phyloP scores from a whole-genome alignment of 495 filamentous ascomycete genomes.

The Talaromyces nanjingensis region DNA sequence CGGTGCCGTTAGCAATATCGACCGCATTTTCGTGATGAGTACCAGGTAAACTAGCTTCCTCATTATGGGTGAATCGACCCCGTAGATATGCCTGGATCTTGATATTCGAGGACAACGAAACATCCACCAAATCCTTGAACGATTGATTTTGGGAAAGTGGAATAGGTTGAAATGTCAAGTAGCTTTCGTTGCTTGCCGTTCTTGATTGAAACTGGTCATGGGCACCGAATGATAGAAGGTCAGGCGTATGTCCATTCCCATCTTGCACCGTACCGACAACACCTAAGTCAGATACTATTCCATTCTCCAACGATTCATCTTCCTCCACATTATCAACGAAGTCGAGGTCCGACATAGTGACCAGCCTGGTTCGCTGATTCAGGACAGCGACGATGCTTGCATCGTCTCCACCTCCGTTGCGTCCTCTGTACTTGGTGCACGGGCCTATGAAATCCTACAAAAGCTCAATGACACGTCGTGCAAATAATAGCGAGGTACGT shows the following conservation, averaged over 20 bases:
- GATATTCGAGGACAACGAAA: not conserved
- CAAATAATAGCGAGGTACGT: not conserved
- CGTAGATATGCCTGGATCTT: constrained; percentile 1
- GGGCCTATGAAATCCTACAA: not conserved
- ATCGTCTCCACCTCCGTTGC: not conserved
- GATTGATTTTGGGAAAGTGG: not conserved
- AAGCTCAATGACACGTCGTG: not conserved
- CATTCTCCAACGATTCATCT: not conserved
- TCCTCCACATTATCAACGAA: not conserved
- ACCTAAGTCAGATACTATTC: not conserved
- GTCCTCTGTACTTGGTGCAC: not conserved
- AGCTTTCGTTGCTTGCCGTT: constrained; percentile 1
- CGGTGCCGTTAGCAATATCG: not conserved
- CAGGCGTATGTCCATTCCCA: not conserved
- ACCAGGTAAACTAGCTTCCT: not conserved
- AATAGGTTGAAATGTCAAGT: not conserved
- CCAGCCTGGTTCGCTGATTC: not conserved
- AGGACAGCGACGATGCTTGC: not conserved
- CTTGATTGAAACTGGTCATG: not conserved
- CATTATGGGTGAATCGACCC: constrained; percentile 1
- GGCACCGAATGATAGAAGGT: not conserved
- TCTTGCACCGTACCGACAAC: not conserved
- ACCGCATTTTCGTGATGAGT: not conserved
- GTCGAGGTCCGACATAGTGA: not conserved
- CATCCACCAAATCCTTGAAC: not conserved